Conservation (phyloP, 305 asterid species). For the Solanum aculeatissimum region DNA sequence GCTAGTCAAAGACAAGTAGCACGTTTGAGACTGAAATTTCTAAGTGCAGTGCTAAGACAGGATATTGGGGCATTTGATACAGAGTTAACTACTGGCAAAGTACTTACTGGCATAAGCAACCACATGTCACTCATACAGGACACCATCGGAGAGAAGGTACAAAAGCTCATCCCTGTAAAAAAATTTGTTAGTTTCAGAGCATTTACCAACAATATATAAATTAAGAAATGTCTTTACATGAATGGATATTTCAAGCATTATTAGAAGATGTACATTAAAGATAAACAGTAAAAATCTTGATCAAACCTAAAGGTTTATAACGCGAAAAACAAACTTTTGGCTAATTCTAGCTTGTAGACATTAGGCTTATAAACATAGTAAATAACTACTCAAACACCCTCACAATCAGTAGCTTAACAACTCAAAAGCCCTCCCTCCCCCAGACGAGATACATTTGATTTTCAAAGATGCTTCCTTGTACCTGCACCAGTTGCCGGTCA, state of each 20-base stretch:
- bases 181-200: not conserved
- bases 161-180: not conserved
- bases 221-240: not conserved
- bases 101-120: conserved; percentile 54
- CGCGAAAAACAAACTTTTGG: not conserved
- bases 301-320: not conserved
- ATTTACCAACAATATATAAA: not conserved
- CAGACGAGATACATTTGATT: not conserved
- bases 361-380: not conserved
- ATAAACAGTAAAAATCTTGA: too few relatives aligned
- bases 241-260: too few relatives aligned
- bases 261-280: too few relatives aligned
- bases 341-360: not conserved
- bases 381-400: not conserved
- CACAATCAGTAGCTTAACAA: not conserved
- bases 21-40: conserved; percentile 47
- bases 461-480: not conserved
- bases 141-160: conserved; percentile 85
- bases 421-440: not conserved
- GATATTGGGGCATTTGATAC: conserved; percentile 75
- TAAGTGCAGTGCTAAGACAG: conserved; percentile 51
- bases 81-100: conserved; percentile 57
- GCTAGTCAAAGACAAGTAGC: conserved; percentile 71
- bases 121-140: conserved; percentile 75
- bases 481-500: not conserved